A percentile compares a stretch with the other conserved stretches of the same genome.
Conservation (phyloP, 2,329 filamentous ascomycete species). For the Verruconis gallopava region DNA sequence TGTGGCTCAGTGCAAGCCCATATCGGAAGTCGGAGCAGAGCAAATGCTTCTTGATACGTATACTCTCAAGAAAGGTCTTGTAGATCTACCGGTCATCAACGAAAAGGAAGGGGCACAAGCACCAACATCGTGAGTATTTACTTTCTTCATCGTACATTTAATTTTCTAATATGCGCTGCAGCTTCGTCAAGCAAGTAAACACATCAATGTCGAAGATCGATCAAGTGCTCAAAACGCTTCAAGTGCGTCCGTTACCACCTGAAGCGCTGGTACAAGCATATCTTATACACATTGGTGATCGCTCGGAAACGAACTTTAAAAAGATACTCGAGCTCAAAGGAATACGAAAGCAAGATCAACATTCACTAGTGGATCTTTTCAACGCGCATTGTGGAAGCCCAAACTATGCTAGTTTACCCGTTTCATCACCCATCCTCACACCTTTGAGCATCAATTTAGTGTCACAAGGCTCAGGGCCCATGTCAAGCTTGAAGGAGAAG, state of each 20-base stretch:
- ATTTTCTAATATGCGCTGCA: slow-evolving; percentile 22
- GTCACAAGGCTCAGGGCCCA: neutral
- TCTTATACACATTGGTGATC: slow-evolving; percentile 89
- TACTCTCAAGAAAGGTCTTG: slow-evolving; percentile 67
- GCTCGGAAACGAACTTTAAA: slow-evolving; percentile 85
- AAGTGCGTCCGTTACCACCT: slow-evolving; percentile 80
- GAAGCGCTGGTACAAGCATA: slow-evolving; percentile 96
- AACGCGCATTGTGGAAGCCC: slow-evolving; percentile 63
- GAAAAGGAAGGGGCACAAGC: slow-evolving; percentile 45
- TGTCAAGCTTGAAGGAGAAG: slow-evolving; percentile 14
- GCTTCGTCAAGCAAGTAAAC: slow-evolving; percentile 78
- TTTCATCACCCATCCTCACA: slow-evolving; percentile 23
- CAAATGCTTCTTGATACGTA: slow-evolving; percentile 98
- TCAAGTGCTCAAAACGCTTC: slow-evolving; percentile 86
- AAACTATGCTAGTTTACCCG: slow-evolving; percentile 50
- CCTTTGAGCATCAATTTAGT: slow-evolving; percentile 20
- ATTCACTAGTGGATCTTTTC: slow-evolving; percentile 76
- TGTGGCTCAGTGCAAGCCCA: slow-evolving; percentile 77
- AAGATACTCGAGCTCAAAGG: slow-evolving; percentile 96
- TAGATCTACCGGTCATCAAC: slow-evolving; percentile 52
- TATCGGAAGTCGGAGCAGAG: slow-evolving; percentile 88
- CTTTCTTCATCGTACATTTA: slow-evolving; percentile 16
- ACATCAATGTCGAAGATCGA: slow-evolving; percentile 77
- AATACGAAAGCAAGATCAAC: slow-evolving; percentile 67
- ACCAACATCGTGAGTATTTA: slow-evolving; percentile 30